Evolutionary conservation across 139 green algal species (phyloP), one percentile per base, ranked within the genome.

Genomic region (Deuterostichococcus epilithicus): DNA sequence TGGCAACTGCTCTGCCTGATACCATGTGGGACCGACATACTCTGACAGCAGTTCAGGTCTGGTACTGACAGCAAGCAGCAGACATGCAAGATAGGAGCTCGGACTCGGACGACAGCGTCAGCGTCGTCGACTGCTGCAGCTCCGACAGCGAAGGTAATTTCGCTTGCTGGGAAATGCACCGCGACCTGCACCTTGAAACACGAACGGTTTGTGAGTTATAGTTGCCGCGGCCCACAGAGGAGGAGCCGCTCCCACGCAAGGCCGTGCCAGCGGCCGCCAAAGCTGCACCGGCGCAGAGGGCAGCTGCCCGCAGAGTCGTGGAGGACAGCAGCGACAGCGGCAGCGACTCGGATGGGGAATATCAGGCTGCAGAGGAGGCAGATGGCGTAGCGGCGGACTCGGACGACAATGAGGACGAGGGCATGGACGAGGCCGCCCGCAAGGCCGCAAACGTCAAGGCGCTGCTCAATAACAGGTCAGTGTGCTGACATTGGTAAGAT

Each of bases 361-460:
- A 13, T 30, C 18, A 63, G 10, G 52, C 8, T 63, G 52, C 10
- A 5, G 52, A 13, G 10, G 28, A 30, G 52, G 13, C 26, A 20
- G 36, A 58, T n/a, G 30, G 52, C 33, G n/a, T 20, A 52, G 35
- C 6, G 8, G 34, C 30, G 10, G 30, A 69, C n/a, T 6, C 63
- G 38, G 76, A 47, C 58, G n/a, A 3, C 10, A 63, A 42, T 10
- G 30, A 38, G 33, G 63, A 45, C 2, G 63, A 67, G 1, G 72
- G 23, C 5, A 33, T 26, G 32, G 68, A 47, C 22, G 33, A 36
- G 18, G n/a, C 42, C n/a, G 26, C 32, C 18, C 68, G 70, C 13
- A 73, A 87, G 1, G 81, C 82, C 72, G 81, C 78, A 2, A 94
- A 94, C 74, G 88, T 94, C 68, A 76, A 79, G 44, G 89, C 89